Base-by-base conservation (phyloP, 116 monocot species). In the Zostera marina region DNA sequence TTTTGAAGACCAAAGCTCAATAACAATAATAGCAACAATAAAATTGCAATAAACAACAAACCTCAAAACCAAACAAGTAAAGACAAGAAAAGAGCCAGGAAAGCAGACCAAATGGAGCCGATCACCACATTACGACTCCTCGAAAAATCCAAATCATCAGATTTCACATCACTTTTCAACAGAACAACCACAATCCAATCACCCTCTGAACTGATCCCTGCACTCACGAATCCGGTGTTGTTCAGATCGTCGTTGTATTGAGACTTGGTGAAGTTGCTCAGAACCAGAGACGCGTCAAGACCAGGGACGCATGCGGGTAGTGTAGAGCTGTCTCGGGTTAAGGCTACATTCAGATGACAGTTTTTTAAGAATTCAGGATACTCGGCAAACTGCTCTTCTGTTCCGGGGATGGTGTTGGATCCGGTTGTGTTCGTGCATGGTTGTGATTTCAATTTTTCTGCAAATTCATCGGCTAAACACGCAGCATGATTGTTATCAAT, bases 171-270 rank as follows among this genome's bases (percentile, higher is more conserved):
- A 32, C 4, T 32, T 32, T 32, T 32, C 32, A 32, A 32, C 4
- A 96, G 66, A 42, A 89, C 78, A 11, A 85, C 79, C 1, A 96
- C 89, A 1, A 88, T 77, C 96, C 96, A 96, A 54, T 89, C 52
- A 0, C 80, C 96, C 59, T 82, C 82, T 13, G 82, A 73, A 16
- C 82, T 77, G 14, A 89, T 73, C n/a, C 89, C 96, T 3, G 72
- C 77, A 21, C 89, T 82, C 0, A 60, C 74, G 62, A 32, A 85
- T 8, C 59, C 42, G 59, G 66, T 80, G 46, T 70, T 64, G 42
- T 96, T 96, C 41, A 96, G 68, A 2, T 70, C 59, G 12, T 51
- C 45, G 11, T 75, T 72, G 65, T 89, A 89, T 48, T 82, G 96
- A 0, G 96, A 82, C 66, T 82, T 82, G 24, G 96, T 96, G 66